Percentiles rank a stretch among this genome's conserved stretches.
Evolutionary conservation across 2,329 filamentous ascomycete species (phyloP).

Genomic region (Neurospora sp.): DNA sequence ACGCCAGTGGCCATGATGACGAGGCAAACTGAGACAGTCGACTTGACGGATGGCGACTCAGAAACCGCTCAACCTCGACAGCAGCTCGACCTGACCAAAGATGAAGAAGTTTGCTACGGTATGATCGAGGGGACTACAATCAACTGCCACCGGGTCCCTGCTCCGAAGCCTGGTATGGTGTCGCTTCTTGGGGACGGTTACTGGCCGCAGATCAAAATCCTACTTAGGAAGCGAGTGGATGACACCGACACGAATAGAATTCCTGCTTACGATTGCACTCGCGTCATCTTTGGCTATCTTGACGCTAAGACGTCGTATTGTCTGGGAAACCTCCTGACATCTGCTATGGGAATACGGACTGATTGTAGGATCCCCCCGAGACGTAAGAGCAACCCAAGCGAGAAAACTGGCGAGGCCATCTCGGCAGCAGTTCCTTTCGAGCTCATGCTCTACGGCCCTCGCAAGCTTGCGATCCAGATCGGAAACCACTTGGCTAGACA

Average conservation of each 20-base stretch:
- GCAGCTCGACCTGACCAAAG: constrained; percentile 51
- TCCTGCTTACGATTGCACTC: constrained; percentile 62
- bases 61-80: constrained; percentile 49
- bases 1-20: constrained; percentile 2
- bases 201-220: constrained; percentile 68
- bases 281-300: constrained; percentile 65
- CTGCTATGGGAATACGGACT: constrained; percentile 55
- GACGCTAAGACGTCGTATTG: constrained; percentile 57
- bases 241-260: constrained; percentile 49
- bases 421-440: constrained; percentile 56
- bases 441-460: constrained; percentile 71
- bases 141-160: constrained; percentile 58
- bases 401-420: constrained; percentile 52
- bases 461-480: constrained; percentile 53
- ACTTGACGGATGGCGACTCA: constrained; percentile 47
- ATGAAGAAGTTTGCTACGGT: constrained; percentile 73
- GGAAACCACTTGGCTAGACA: constrained; percentile 58
- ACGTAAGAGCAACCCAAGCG: constrained; percentile 45
- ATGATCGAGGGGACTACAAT: constrained; percentile 60
- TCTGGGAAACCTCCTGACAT: constrained; percentile 65
- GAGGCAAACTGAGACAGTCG: constrained; percentile 37
- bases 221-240: constrained; percentile 50
- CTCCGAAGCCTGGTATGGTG: constrained; percentile 53
- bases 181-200: constrained; percentile 47
- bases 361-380: constrained; percentile 62